Conservation (phyloP, 495 filamentous ascomycete species). For the Lasiosphaeria hispida region DNA sequence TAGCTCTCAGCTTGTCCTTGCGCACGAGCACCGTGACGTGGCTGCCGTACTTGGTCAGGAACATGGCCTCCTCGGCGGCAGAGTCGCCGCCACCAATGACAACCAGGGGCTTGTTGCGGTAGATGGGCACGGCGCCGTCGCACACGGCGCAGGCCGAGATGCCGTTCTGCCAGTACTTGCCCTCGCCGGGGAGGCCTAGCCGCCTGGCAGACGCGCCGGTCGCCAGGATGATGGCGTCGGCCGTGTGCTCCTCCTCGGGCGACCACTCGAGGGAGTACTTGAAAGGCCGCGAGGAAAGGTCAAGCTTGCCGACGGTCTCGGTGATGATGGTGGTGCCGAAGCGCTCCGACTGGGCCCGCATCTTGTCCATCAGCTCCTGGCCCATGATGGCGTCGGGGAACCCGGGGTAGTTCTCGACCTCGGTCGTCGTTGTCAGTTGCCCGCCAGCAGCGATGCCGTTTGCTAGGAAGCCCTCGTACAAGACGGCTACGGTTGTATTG, state of each 20-base stretch:
- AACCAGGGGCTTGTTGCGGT: conserved; percentile 89
- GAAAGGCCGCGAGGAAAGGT: conserved; percentile 82
- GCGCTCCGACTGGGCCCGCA: conserved; percentile 85
- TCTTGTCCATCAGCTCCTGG: conserved; percentile 84
- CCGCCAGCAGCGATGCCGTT: conserved; percentile 95
- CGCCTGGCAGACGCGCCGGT: conserved; percentile 90
- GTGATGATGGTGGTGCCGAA: conserved; percentile 90
- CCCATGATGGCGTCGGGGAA: conserved; percentile 89
- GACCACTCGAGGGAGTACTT: conserved; percentile 83
- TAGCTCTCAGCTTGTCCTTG: conserved; percentile 77
- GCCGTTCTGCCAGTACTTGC: conserved; percentile 93
- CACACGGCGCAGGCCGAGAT: conserved; percentile 97
- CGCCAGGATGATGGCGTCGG: conserved; percentile 88
- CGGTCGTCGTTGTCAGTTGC: conserved; percentile 95
- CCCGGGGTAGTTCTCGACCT: conserved; percentile 96
- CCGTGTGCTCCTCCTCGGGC: conserved; percentile 75
- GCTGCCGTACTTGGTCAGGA: conserved; percentile 95
- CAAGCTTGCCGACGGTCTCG: conserved; percentile 87
- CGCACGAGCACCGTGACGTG: conserved; percentile 92
- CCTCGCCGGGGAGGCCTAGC: conserved; percentile 81
- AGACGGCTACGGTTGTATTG: conserved; percentile 55
- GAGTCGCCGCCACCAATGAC: conserved; percentile 98
- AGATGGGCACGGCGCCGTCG: conserved; percentile 96
- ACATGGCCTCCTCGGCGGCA: conserved; percentile 95
- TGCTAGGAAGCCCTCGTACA: conserved; percentile 97